These are phyloP conservation scores for Rhodamnia rubescens DNA, from an alignment of 345 rosid species.

Conservation along the genomic window DNA sequence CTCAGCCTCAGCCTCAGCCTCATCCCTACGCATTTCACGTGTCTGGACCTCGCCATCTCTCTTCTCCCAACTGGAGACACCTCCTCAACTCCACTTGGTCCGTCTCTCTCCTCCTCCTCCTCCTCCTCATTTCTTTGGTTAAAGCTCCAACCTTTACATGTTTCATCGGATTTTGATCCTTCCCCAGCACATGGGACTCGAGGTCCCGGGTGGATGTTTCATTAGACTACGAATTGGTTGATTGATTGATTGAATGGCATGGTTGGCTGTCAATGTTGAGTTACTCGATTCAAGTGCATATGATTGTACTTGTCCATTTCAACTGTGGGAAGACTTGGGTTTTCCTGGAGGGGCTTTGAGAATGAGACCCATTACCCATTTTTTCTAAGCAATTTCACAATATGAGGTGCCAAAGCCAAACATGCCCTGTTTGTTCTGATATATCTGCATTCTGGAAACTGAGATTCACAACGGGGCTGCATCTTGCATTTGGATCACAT, in stretches of 20 bases:
- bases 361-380: neutral
- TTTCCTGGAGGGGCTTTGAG: neutral
- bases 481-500: neutral
- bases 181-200: neutral
- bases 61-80: constrained; percentile 92
- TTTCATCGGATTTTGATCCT: neutral
- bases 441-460: neutral
- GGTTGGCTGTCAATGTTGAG: neutral
- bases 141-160: neutral
- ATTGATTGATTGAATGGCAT: neutral
- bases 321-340: neutral
- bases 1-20: constrained; percentile 28
- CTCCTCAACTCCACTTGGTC: constrained; percentile 88
- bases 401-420: neutral
- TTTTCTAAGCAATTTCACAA: neutral
- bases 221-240: neutral
- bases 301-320: neutral
- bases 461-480: neutral
- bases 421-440: neutral
- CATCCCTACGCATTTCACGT: constrained; percentile 57
- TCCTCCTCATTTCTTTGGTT: neutral
- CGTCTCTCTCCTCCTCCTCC: neutral
- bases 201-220: neutral
- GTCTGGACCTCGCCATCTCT: constrained; percentile 83
- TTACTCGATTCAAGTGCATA: neutral